Evolutionary conservation across 2,329 filamentous ascomycete species (phyloP).

Genomic region (Aspergillus ruber): DNA sequence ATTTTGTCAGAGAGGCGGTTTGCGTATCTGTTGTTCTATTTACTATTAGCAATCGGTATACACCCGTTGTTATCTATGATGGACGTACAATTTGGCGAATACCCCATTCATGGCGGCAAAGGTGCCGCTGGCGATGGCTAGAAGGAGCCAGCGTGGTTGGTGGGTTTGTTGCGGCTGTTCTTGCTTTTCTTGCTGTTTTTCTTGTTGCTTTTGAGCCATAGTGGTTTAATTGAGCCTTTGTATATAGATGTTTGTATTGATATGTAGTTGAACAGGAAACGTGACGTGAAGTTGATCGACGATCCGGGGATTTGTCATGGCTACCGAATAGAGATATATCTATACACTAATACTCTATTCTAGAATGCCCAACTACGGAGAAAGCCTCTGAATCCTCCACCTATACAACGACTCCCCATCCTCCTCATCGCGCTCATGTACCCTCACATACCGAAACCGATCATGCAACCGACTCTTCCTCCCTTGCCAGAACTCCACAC

Average conservation of each 20-base stretch:
- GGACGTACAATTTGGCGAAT: conserved; percentile 57
- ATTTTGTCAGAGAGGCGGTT: conserved; percentile 47
- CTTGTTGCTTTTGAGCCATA: background rate
- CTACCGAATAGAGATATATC: conserved; percentile 8
- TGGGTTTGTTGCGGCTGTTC: conserved; percentile 3
- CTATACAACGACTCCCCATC: conserved; percentile 34
- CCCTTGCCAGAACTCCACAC: conserved; percentile 95
- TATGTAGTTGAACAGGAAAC: background rate
- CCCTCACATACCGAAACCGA: conserved; percentile 75
- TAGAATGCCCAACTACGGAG: conserved; percentile 22
- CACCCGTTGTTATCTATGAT: background rate
- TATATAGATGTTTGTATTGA: background rate
- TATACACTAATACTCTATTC: background rate
- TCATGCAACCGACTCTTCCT: conserved; percentile 86
- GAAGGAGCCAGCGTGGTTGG: conserved; percentile 42
- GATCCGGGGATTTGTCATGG: background rate
- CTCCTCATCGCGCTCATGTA: conserved; percentile 53
- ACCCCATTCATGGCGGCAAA: conserved; percentile 60
- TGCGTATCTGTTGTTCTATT: conserved; percentile 54
- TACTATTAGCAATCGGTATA: background rate
- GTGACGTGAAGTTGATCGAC: background rate
- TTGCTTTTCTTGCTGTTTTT: conserved; percentile 5
- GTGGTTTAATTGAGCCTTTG: background rate
- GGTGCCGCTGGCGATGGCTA: conserved; percentile 55
- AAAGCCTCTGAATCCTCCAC: conserved; percentile 36